A percentile compares a stretch with the other conserved stretches of the same genome.
These are phyloP conservation scores for Phaeotremella fagi DNA, from an alignment of 768 basidiomycete genomes.

Conservation along the genomic window DNA sequence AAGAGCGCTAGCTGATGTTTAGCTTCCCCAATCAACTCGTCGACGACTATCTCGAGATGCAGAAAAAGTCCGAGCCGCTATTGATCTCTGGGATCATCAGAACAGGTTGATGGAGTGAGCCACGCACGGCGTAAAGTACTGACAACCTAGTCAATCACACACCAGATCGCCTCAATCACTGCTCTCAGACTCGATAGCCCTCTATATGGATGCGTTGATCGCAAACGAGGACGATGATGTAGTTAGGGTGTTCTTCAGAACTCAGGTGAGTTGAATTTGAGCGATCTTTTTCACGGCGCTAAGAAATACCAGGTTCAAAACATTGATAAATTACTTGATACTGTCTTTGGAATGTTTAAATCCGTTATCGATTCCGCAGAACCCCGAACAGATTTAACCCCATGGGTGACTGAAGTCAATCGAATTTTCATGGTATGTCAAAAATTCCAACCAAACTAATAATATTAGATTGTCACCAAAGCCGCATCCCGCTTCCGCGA, in stretches of 20 bases:
- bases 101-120: conserved; percentile 46
- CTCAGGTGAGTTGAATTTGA: conserved; percentile 47
- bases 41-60: conserved; percentile 73
- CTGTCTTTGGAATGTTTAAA: conserved; percentile 37
- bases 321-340: conserved; percentile 62
- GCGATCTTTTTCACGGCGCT: neutral
- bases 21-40: conserved; percentile 78
- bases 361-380: conserved; percentile 47
- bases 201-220: conserved; percentile 61
- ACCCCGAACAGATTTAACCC: conserved; percentile 52
- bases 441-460: neutral
- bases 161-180: conserved; percentile 53
- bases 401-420: conserved; percentile 64
- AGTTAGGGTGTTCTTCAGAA: conserved; percentile 78
- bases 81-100: conserved; percentile 65
- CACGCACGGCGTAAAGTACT: neutral
- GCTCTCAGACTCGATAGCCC: conserved; percentile 61
- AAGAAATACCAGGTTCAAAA: conserved; percentile 53
- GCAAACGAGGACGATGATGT: conserved; percentile 66
- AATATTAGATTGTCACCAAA: conserved; percentile 61
- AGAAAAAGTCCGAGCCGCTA: conserved; percentile 76
- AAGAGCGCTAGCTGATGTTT: conserved; percentile 5
- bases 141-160: conserved; percentile 24
- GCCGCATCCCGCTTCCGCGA: conserved; percentile 71
- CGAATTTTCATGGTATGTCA: conserved; percentile 61